phyloP scores from a whole-genome alignment of 2,329 filamentous ascomycete genomes.

The Claviceps maximensis region DNA sequence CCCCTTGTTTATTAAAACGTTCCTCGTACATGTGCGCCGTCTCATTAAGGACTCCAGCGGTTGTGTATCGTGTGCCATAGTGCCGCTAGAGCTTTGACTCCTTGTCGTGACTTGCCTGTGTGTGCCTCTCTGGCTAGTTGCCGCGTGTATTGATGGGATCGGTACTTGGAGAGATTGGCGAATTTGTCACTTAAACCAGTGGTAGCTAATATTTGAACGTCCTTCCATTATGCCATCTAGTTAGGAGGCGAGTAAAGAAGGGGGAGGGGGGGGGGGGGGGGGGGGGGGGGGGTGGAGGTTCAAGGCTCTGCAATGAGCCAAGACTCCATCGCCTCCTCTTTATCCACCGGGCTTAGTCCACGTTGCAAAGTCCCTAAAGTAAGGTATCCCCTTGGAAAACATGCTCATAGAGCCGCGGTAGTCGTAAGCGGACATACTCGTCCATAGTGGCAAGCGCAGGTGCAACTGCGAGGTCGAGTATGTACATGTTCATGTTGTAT shows the following conservation, averaged over 20 bases:
- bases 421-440: neutral
- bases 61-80: neutral
- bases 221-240: neutral
- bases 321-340: neutral
- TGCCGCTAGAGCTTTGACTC: neutral
- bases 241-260: neutral
- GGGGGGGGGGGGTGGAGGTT: neutral
- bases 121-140: neutral
- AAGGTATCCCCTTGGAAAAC: neutral
- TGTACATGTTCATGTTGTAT: constrained; percentile 2
- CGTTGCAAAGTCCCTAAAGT: neutral
- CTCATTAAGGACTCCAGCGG: neutral
- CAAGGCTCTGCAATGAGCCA: neutral
- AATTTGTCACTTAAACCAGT: neutral
- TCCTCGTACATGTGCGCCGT: neutral
- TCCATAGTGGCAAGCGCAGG: neutral
- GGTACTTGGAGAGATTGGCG: neutral
- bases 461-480: neutral
- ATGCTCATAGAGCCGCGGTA: neutral
- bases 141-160: neutral
- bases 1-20: neutral
- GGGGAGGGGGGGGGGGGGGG: too few relatives aligned
- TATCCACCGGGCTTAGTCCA: neutral
- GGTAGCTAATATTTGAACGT: neutral
- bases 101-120: neutral